These are phyloP conservation scores for Zygotorulaspora danielsina DNA, from an alignment of 805 yeast genomes.

Conservation along the genomic window DNA sequence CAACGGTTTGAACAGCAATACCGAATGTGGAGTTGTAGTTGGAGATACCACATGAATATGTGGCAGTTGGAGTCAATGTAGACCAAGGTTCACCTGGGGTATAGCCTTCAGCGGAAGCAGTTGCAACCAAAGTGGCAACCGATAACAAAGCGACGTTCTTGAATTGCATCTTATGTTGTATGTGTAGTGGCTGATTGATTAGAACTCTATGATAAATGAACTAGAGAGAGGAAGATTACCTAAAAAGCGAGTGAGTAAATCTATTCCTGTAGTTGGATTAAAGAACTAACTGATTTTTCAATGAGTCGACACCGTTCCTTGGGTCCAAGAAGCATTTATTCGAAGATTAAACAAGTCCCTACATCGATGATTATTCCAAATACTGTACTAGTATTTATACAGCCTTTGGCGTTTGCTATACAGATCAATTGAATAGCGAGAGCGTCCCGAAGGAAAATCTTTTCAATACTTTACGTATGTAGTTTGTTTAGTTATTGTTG, in stretches of 20 bases:
- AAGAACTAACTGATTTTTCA: no score
- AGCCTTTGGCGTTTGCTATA: no score
- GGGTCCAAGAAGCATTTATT: neutral
- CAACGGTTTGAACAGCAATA: slow-evolving; percentile 56
- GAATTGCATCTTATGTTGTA: slow-evolving; percentile 21
- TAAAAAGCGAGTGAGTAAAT: slow-evolving; percentile 1
- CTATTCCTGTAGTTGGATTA: neutral
- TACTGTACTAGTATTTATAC: neutral
- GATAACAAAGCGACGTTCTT: slow-evolving; percentile 21
- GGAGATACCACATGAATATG: slow-evolving; percentile 53
- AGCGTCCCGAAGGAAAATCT: neutral
- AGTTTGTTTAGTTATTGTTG: neutral
- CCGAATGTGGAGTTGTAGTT: slow-evolving; percentile 58
- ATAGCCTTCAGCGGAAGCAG: slow-evolving; percentile 51
- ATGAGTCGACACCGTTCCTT: no score
- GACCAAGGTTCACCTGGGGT: slow-evolving; percentile 64
- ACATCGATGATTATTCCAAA: neutral
- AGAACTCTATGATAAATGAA: neutral
- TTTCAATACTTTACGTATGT: neutral
- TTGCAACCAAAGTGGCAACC: slow-evolving; percentile 42
- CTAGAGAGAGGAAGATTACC: neutral
- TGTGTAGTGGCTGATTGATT: neutral
- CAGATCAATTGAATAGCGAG: no score
- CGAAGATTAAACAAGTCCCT: no score
- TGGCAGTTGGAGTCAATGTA: slow-evolving; percentile 61